Evolutionary conservation across 306 rosid genomes (phyloP).

Genomic region (Vigna reflexopilosa): DNA sequence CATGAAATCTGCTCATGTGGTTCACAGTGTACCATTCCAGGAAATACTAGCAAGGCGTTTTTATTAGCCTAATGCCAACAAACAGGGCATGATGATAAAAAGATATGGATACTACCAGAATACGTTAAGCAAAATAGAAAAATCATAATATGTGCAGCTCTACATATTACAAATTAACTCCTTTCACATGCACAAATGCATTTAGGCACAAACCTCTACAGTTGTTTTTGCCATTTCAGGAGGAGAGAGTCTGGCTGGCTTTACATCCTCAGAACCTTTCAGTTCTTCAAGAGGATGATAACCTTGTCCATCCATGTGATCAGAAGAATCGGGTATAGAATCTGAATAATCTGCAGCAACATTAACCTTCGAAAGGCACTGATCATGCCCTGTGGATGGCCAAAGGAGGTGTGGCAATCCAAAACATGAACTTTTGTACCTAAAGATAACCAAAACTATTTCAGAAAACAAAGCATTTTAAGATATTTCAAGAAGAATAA

Average conservation of each 20-base stretch:
- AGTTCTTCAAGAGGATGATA: constrained; percentile 95
- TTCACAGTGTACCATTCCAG: constrained; percentile 86
- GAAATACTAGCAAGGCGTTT: constrained; percentile 83
- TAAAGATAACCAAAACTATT: constrained; percentile 44
- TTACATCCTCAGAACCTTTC: constrained; percentile 56
- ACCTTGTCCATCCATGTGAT: constrained; percentile 58
- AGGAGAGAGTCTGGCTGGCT: constrained; percentile 74
- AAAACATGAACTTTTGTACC: constrained; percentile 65
- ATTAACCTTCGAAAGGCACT: constrained; percentile 73
- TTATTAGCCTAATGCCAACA: constrained; percentile 72
- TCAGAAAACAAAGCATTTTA: constrained; percentile 42
- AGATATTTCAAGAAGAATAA: constrained; percentile 35
- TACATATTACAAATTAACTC: constrained; percentile 27
- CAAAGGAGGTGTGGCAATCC: constrained; percentile 69
- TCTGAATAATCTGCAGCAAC: constrained; percentile 96
- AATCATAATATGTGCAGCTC: constrained; percentile 32
- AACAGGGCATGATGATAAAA: constrained; percentile 46
- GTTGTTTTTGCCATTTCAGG: constrained; percentile 87
- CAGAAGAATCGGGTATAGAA: constrained; percentile 85
- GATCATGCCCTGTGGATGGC: constrained; percentile 68
- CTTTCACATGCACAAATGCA: constrained; percentile 2
- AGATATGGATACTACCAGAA: constrained; percentile 43
- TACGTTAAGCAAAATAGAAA: constrained; percentile 36
- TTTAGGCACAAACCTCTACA: constrained; percentile 69
- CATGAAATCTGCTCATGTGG: constrained; percentile 89